Conservation (phyloP, 2,329 filamentous ascomycete genomes). For the Aspergillus sp. region DNA sequence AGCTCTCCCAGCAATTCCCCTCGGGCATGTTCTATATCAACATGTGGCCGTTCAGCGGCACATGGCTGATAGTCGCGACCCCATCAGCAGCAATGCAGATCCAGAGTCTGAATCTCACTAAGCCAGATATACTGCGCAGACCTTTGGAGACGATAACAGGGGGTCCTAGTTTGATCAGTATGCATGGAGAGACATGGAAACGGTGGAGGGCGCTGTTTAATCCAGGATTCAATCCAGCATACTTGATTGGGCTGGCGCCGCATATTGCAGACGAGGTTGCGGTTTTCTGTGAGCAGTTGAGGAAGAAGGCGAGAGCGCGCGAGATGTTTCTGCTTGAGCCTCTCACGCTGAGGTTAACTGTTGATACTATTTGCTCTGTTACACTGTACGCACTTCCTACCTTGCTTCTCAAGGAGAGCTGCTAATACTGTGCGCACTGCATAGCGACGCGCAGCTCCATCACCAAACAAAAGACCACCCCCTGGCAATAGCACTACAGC, state of each 20-base stretch:
- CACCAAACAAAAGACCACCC: slow-evolving; percentile 2
- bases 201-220: slow-evolving; percentile 8
- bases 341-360: slow-evolving; percentile 1
- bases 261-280: slow-evolving; percentile 1
- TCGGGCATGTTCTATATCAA: slow-evolving; percentile 4
- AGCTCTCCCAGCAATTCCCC: neutral
- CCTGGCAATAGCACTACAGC: neutral
- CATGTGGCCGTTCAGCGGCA: neutral
- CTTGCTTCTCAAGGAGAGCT: neutral
- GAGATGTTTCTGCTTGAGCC: slow-evolving; percentile 2
- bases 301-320: neutral
- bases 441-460: slow-evolving; percentile 3
- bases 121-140: neutral
- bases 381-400: neutral
- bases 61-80: neutral
- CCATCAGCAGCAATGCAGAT: neutral
- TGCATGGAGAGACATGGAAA: slow-evolving; percentile 3
- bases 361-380: slow-evolving; percentile 9
- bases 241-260: slow-evolving; percentile 3
- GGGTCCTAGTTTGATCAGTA: slow-evolving; percentile 6
- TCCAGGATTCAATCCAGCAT: slow-evolving; percentile 2
- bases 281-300: slow-evolving; percentile 3
- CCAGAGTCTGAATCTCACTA: slow-evolving; percentile 2
- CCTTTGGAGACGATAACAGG: slow-evolving; percentile 7
- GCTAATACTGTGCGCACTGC: neutral